A percentile compares a stretch with the other conserved stretches of the same genome.
Evolutionary conservation across 2,329 filamentous ascomycete genomes (phyloP).

Genomic region (Ascochyta viciae-villosae): DNA sequence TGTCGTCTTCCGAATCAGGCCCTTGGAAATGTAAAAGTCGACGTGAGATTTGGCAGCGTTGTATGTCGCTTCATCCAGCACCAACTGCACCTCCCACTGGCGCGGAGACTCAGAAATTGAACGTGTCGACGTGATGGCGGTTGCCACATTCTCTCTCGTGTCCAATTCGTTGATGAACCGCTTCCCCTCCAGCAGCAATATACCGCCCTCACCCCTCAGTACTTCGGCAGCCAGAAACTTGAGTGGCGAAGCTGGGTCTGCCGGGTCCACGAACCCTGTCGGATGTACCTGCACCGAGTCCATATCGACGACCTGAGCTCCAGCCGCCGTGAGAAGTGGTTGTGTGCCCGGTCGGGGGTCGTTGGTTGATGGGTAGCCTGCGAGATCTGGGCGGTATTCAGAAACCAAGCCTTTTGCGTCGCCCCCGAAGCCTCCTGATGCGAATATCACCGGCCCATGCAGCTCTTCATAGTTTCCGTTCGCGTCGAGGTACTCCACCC

Average conservation of each 20-base stretch:
- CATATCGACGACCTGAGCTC: conserved; percentile 56
- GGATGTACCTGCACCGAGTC: conserved; percentile 68
- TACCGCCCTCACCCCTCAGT: conserved; percentile 67
- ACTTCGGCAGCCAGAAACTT: conserved; percentile 72
- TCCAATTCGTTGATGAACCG: conserved; percentile 70
- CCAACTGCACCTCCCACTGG: conserved; percentile 66
- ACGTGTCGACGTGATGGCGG: conserved; percentile 52
- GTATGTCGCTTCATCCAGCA: conserved; percentile 66
- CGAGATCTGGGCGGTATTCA: conserved; percentile 65
- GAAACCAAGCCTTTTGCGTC: conserved; percentile 65
- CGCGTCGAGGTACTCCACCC: conserved; percentile 59
- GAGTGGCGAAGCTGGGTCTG: conserved; percentile 53
- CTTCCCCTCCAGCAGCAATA: conserved; percentile 60
- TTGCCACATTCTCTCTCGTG: conserved; percentile 65
- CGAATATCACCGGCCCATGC: conserved; percentile 65
- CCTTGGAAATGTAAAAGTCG: conserved; percentile 70
- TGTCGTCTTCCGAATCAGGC: conserved; percentile 64
- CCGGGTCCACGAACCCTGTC: conserved; percentile 68
- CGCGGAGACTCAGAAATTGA: conserved; percentile 29
- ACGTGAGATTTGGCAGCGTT: conserved; percentile 62
- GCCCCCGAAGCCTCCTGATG: conserved; percentile 68
- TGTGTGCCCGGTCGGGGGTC: conserved; percentile 65
- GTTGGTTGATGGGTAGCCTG: conserved; percentile 68
- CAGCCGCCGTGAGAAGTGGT: conserved; percentile 48
- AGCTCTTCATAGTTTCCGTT: conserved; percentile 50